Percentiles rank a stretch among this genome's conserved stretches.
Evolutionary conservation across 2,329 filamentous ascomycete species (phyloP).

Genomic region (Pseudomassariella vexata): DNA sequence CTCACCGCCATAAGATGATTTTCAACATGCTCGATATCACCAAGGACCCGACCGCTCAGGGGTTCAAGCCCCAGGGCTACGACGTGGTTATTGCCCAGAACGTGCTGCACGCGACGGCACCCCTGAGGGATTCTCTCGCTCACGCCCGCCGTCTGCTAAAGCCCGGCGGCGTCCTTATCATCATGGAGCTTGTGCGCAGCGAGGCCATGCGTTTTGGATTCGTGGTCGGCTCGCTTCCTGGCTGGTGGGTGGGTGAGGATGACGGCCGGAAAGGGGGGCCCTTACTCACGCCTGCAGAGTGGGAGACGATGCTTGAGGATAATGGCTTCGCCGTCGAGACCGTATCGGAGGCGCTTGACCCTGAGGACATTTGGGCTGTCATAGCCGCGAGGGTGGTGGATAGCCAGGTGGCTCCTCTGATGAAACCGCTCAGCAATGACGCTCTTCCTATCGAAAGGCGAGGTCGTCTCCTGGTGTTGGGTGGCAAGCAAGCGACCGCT

Average conservation of each 20-base stretch:
- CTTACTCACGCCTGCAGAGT: constrained; percentile 5
- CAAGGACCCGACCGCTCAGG: constrained; percentile 21
- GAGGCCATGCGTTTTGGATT: constrained; percentile 1
- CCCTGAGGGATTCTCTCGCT: constrained; percentile 15
- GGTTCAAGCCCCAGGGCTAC: constrained; percentile 17
- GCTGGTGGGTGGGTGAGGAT: constrained; percentile 9
- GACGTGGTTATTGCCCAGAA: constrained; percentile 28
- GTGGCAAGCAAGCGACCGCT: too few species aligned
- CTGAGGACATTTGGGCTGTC: too few species aligned
- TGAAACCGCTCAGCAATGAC: too few species aligned
- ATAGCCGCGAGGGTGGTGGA: too few species aligned
- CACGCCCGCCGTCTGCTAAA: constrained; percentile 25
- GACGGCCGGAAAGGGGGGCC: constrained; percentile 8
- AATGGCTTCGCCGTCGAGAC: too few species aligned
- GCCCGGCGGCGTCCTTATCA: constrained; percentile 30
- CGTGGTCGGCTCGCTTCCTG: constrained; percentile 5
- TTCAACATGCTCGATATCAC: constrained; percentile 26
- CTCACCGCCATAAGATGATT: constrained; percentile 17
- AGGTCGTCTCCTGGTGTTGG: too few species aligned
- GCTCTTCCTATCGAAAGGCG: too few species aligned
- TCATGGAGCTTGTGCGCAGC: constrained; percentile 9
- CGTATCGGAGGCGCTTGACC: too few species aligned
- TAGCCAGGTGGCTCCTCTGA: too few species aligned
- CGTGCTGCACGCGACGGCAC: constrained; percentile 22
- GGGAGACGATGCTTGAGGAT: constrained; percentile 5